Evolutionary conservation across 2,329 filamentous ascomycete species (phyloP).

Genomic region (Sclerotinia spermophila): DNA sequence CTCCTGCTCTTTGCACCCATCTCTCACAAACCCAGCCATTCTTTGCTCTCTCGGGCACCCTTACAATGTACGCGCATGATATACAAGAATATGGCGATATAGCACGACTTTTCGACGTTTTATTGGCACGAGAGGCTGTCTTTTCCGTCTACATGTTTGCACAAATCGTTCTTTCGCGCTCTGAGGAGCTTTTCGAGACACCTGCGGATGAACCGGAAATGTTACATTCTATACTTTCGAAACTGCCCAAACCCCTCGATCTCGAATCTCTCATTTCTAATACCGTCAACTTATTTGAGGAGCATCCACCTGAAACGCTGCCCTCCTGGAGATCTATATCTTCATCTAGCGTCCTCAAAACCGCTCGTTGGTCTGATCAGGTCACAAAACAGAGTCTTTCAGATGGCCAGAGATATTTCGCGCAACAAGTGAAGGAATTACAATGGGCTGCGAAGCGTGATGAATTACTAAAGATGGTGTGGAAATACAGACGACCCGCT

Average conservation of each 20-base stretch:
- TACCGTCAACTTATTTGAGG: constrained; percentile 60
- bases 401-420: constrained; percentile 66
- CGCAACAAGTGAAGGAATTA: constrained; percentile 70
- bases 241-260: constrained; percentile 76
- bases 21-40: constrained; percentile 79
- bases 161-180: constrained; percentile 76
- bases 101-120: constrained; percentile 84
- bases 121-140: constrained; percentile 82
- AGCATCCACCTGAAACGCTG: constrained; percentile 69
- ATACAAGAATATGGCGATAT: constrained; percentile 88
- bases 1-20: constrained; percentile 69
- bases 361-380: constrained; percentile 55
- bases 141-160: constrained; percentile 91
- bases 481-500: constrained; percentile 63
- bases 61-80: constrained; percentile 96
- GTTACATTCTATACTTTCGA: constrained; percentile 82
- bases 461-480: constrained; percentile 49
- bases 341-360: constrained; percentile 77
- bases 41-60: constrained; percentile 86
- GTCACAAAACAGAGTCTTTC: constrained; percentile 55
- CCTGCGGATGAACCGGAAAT: constrained; percentile 83
- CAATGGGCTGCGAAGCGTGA: constrained; percentile 57
- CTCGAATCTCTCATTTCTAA: constrained; percentile 71
- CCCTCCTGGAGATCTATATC: constrained; percentile 72
- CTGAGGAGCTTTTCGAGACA: constrained; percentile 82